Evolutionary conservation across 1,284 basidiomycete species (phyloP).

Genomic region (Schizophyllum amplum): DNA sequence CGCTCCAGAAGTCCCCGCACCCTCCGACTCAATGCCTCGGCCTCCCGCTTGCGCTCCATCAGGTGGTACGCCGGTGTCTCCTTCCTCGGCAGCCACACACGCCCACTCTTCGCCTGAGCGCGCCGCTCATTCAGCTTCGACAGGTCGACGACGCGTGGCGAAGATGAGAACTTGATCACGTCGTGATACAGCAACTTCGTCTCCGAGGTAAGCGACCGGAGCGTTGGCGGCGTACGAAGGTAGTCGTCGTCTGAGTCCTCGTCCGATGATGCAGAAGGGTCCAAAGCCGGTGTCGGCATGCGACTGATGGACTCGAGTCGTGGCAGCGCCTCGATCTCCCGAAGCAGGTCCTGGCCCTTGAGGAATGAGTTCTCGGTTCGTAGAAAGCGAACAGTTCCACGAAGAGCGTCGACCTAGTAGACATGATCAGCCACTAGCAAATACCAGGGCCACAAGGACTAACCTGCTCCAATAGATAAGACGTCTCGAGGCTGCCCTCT

Average conservation of each 20-base stretch:
- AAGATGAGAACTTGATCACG: conserved; percentile 73
- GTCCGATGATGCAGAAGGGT: conserved; percentile 54
- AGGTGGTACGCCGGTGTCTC: conserved; percentile 76
- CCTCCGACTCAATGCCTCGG: conserved; percentile 57
- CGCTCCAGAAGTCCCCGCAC: conserved; percentile 65
- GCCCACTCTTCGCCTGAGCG: conserved; percentile 31
- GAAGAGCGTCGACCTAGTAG: conserved; percentile 80
- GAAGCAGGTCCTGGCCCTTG: conserved; percentile 81
- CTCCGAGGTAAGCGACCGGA: conserved; percentile 68
- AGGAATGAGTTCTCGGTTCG: conserved; percentile 89
- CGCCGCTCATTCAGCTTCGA: conserved; percentile 49
- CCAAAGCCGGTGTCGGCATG: conserved; percentile 51
- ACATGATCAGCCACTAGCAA: conserved; percentile 8
- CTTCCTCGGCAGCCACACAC: conserved; percentile 66
- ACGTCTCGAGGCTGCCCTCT: conserved; percentile 77
- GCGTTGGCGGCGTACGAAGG: conserved; percentile 35
- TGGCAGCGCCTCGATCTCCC: conserved; percentile 72
- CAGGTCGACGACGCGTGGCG: conserved; percentile 77
- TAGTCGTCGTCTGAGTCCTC: conserved; percentile 48
- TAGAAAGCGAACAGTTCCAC: conserved; percentile 83
- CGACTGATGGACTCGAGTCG: conserved; percentile 42
- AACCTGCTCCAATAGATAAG: conserved; percentile 80
- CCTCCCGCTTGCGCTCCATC: conserved; percentile 66
- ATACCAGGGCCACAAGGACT: conserved; percentile 10
- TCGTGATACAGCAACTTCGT: conserved; percentile 79